phyloP scores from a whole-genome alignment of 805 yeast species.

The Spencermartinsiella europaea region DNA sequence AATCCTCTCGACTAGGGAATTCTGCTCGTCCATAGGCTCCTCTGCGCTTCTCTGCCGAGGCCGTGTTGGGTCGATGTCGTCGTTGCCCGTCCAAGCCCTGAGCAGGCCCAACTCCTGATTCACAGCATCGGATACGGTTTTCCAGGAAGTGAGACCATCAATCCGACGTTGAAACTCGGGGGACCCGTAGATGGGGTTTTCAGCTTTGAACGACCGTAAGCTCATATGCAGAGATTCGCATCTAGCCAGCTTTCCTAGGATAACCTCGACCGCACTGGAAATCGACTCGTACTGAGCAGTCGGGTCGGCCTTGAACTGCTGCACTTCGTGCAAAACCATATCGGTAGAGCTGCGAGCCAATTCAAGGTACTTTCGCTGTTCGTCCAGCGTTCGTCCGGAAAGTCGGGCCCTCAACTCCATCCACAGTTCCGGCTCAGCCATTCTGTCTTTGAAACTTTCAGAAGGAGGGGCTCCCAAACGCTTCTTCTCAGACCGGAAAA shows the following conservation, averaged over 20 bases:
- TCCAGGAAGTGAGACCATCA: conserved; percentile 82
- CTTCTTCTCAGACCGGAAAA: conserved; percentile 77
- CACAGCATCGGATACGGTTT: conserved; percentile 65
- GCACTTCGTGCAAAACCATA: conserved; percentile 61
- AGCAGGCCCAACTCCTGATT: conserved; percentile 56
- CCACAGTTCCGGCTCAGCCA: conserved; percentile 66
- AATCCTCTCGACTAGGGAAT: conserved; percentile 75
- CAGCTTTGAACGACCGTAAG: conserved; percentile 67
- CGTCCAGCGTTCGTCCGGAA: conserved; percentile 72
- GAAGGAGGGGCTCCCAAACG: conserved; percentile 43
- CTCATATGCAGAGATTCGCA: conserved; percentile 79
- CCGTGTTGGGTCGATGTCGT: conserved; percentile 58
- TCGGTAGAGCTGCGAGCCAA: conserved; percentile 70
- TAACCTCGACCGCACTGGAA: conserved; percentile 44
- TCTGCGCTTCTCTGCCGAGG: conserved; percentile 28
- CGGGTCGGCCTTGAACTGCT: conserved; percentile 40
- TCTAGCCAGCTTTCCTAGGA: conserved; percentile 58
- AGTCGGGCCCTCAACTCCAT: conserved; percentile 78
- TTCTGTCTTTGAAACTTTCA: conserved; percentile 36
- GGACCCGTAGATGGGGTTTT: conserved; percentile 64
- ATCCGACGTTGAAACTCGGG: conserved; percentile 59
- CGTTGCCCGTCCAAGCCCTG: conserved; percentile 79
- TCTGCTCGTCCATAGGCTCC: conserved; percentile 48
- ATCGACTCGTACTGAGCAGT: conserved; percentile 33
- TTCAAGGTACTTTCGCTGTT: conserved; percentile 64